phyloP scores from a whole-genome alignment of 352 stramenopile species.

The Phytophthora chlamydospora region DNA sequence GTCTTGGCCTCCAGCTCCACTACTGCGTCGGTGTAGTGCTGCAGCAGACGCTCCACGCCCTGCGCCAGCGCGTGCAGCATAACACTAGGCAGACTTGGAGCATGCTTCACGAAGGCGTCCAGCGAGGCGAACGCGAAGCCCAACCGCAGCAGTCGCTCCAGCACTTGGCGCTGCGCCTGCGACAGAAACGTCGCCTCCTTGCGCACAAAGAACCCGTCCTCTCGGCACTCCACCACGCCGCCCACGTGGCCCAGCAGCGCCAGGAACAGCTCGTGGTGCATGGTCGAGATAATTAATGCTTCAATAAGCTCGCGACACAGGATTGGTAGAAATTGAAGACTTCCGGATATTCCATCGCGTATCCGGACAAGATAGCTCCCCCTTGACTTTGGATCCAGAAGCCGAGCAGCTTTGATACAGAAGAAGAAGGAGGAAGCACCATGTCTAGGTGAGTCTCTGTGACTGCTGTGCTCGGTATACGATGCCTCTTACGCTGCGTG shows the following conservation, averaged over 20 bases:
- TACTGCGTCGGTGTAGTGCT: constrained; percentile 59
- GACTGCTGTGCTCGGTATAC: background rate
- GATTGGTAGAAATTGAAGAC: constrained; percentile 14
- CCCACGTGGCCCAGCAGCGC: constrained; percentile 70
- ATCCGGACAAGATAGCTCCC: constrained; percentile 27
- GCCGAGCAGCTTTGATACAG: constrained; percentile 19
- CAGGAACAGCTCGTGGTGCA: constrained; percentile 85
- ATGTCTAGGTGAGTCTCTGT: constrained; percentile 49
- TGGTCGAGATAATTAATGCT: constrained; percentile 25
- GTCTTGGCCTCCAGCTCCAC: constrained; percentile 64
- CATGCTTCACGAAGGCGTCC: constrained; percentile 48
- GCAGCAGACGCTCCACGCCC: constrained; percentile 52
- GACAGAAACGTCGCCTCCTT: constrained; percentile 50
- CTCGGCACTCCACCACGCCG: constrained; percentile 62
- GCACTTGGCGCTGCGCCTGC: constrained; percentile 51
- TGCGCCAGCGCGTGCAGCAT: constrained; percentile 69
- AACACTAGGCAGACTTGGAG: constrained; percentile 41
- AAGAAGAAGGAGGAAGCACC: constrained; percentile 12
- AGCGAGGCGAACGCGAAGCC: constrained; percentile 57
- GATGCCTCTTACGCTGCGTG: background rate
- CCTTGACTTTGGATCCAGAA: constrained; percentile 30
- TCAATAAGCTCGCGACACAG: background rate
- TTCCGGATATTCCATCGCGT: constrained; percentile 1
- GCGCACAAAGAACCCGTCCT: constrained; percentile 66
- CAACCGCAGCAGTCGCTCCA: constrained; percentile 64